Conservation (phyloP, 352 stramenopile species). For the Stephanocyclus meneghinianus region DNA sequence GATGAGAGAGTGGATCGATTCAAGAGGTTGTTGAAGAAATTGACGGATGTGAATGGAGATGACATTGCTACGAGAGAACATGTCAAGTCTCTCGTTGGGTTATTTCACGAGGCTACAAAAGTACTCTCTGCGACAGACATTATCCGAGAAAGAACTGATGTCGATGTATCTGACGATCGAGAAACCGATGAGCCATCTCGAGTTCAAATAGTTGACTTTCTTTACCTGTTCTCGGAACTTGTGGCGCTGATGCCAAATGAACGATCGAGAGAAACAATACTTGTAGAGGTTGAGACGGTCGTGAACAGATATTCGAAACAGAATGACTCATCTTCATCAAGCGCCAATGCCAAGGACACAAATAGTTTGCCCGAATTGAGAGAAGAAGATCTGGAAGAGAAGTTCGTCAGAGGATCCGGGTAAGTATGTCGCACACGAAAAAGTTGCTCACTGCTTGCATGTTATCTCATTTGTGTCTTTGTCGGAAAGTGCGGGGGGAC, state of each 20-base stretch:
- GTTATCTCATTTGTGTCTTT: not conserved
- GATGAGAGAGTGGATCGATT: constrained; percentile 39
- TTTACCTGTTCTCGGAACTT: constrained; percentile 73
- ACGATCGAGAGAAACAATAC: constrained; percentile 46
- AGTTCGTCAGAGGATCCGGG: constrained; percentile 75
- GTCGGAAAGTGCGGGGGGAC: constrained; percentile 54
- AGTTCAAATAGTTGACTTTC: constrained; percentile 37
- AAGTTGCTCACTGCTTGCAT: not conserved
- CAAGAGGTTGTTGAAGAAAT: constrained; percentile 38
- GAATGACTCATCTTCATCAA: constrained; percentile 5
- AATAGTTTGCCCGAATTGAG: constrained; percentile 49
- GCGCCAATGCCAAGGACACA: constrained; percentile 5
- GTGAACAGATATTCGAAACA: constrained; percentile 37
- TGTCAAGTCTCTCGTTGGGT: constrained; percentile 38
- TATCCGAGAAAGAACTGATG: constrained; percentile 11
- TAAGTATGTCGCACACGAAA: not conserved
- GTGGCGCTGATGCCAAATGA: constrained; percentile 62
- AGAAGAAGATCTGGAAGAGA: constrained; percentile 78
- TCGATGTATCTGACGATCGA: constrained; percentile 6
- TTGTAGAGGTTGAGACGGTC: constrained; percentile 55
- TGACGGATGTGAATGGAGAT: constrained; percentile 29
- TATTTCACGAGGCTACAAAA: constrained; percentile 52
- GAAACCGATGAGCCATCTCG: constrained; percentile 12
- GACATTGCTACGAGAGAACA: constrained; percentile 51
- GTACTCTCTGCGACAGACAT: constrained; percentile 11